A percentile compares a stretch with the other conserved stretches of the same genome.
phyloP scores from a whole-genome alignment of 2,329 filamentous ascomycete species.

The Pseudofabraea citricarpa region DNA sequence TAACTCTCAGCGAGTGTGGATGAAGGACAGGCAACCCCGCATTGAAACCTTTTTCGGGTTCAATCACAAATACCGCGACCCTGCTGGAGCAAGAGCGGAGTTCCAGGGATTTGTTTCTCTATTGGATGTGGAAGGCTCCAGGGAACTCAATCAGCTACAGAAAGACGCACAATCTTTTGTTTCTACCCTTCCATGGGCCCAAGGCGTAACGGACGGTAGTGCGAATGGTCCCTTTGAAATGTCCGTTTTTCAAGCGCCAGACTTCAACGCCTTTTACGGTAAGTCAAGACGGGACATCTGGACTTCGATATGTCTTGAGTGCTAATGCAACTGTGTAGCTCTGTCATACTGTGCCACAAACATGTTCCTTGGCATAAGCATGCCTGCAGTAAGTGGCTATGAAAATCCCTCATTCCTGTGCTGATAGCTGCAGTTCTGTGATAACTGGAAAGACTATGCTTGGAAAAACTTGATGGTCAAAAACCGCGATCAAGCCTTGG shows the following conservation, averaged over 20 bases:
- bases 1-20: conserved; percentile 51
- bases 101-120: conserved; percentile 56
- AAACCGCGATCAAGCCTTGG: too few relatives aligned
- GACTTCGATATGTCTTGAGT: too few relatives aligned
- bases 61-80: conserved; percentile 59
- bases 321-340: too few relatives aligned
- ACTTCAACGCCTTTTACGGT: conserved; percentile 72
- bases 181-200: conserved; percentile 35
- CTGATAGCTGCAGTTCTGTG: too few relatives aligned
- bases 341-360: too few relatives aligned
- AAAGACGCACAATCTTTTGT: conserved; percentile 61
- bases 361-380: too few relatives aligned
- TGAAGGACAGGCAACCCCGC: conserved; percentile 50
- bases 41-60: conserved; percentile 59
- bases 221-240: conserved; percentile 61
- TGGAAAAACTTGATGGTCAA: too few relatives aligned
- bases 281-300: too few relatives aligned
- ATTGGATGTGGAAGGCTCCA: conserved; percentile 62
- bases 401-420: too few relatives aligned
- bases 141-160: conserved; percentile 54
- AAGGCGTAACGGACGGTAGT: conserved; percentile 22
- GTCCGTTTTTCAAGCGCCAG: conserved; percentile 64
- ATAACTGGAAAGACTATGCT: too few relatives aligned
- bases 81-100: conserved; percentile 51
- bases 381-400: too few relatives aligned